Conservation (phyloP, 164 flowering plant species). For the Dillenia turbinata region DNA sequence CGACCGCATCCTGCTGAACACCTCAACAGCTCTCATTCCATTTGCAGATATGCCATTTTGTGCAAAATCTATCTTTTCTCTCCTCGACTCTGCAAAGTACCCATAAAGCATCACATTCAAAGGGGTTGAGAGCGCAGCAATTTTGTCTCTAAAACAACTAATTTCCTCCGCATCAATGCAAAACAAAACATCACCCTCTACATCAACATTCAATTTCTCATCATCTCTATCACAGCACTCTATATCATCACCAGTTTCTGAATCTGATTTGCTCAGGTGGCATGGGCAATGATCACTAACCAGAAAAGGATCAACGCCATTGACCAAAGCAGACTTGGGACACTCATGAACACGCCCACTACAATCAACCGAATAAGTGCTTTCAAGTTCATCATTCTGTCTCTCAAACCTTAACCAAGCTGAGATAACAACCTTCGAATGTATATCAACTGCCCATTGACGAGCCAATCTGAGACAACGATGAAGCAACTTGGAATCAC, state of each 20-base stretch:
- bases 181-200: constrained; percentile 41
- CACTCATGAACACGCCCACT: constrained; percentile 44
- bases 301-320: constrained; percentile 46
- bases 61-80: constrained; percentile 51
- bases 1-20: constrained; percentile 51
- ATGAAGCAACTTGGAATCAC: constrained; percentile 70
- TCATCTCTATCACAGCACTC: constrained; percentile 5
- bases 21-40: constrained; percentile 63
- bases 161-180: constrained; percentile 53
- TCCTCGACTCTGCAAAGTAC: constrained; percentile 48
- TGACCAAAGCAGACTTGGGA: constrained; percentile 43
- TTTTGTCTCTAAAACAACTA: constrained; percentile 40
- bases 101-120: constrained; percentile 68
- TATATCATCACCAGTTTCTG: background rate
- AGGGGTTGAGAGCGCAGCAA: constrained; percentile 63
- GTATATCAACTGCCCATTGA: constrained; percentile 56
- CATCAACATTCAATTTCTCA: constrained; percentile 23
- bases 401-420: constrained; percentile 82
- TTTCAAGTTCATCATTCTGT: constrained; percentile 68
- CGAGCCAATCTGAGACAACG: constrained; percentile 56
- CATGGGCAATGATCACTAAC: constrained; percentile 38
- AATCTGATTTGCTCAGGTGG: background rate
- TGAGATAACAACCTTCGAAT: constrained; percentile 63
- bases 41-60: constrained; percentile 49
- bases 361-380: constrained; percentile 36